Conservation (phyloP, 345 rosid genomes). For the Arabis alpina region DNA sequence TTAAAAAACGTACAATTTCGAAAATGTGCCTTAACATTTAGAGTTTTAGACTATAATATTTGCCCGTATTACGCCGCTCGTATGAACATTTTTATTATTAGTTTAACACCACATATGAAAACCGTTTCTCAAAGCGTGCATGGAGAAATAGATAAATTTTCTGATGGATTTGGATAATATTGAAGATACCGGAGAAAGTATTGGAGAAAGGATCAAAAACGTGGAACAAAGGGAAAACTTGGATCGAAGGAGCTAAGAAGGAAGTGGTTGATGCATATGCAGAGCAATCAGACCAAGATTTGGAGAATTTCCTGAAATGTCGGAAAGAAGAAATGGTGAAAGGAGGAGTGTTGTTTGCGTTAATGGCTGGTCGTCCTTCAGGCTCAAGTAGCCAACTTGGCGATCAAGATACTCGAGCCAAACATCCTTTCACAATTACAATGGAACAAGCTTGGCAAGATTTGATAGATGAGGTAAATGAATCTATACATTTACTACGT, state of each 20-base stretch:
- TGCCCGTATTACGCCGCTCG: not conserved
- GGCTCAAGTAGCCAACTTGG: slow-evolving; percentile 52
- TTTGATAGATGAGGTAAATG: slow-evolving; percentile 56
- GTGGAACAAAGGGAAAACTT: slow-evolving; percentile 63
- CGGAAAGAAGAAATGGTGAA: slow-evolving; percentile 58
- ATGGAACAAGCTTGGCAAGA: slow-evolving; percentile 77
- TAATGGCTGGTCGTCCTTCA: slow-evolving; percentile 60
- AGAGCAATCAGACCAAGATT: slow-evolving; percentile 57
- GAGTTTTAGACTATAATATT: too few relatives aligned
- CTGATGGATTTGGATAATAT: not conserved
- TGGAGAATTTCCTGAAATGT: slow-evolving; percentile 56
- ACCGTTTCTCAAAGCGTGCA: not conserved
- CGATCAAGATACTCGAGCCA: slow-evolving; percentile 54
- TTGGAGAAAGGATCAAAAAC: slow-evolving; percentile 48
- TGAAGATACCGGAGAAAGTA: slow-evolving; percentile 58
- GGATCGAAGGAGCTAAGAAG: slow-evolving; percentile 62
- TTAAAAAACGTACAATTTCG: too few relatives aligned
- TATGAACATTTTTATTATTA: not conserved
- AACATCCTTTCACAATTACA: slow-evolving; percentile 64
- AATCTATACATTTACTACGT: not conserved
- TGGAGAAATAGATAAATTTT: not conserved
- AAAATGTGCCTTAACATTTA: too few relatives aligned
- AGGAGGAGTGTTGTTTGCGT: slow-evolving; percentile 62
- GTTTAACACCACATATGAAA: not conserved
- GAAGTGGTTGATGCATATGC: slow-evolving; percentile 60